Conservation (phyloP, 164 flowering plant genomes). For the Vitis rupestris region DNA sequence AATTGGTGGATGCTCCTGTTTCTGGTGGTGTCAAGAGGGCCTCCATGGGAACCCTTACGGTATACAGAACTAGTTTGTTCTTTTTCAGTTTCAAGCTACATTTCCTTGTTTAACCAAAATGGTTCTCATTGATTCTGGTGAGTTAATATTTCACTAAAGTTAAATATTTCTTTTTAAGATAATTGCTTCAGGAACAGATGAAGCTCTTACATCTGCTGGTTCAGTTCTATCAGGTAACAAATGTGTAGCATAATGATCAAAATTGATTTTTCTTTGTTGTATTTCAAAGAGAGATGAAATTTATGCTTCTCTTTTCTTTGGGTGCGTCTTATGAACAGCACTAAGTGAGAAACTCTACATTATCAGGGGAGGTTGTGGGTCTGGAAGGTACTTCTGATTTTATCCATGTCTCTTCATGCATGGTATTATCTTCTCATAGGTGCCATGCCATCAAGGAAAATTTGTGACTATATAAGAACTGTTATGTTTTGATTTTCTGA, state of each 20-base stretch:
- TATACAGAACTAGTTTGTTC: conserved; percentile 22
- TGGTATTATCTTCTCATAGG: neutral
- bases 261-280: conserved; percentile 4
- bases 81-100: neutral
- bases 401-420: neutral
- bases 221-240: conserved; percentile 82
- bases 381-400: conserved; percentile 75
- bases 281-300: neutral
- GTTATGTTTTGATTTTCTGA: neutral
- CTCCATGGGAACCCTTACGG: conserved; percentile 84
- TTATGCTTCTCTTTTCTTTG: conserved; percentile 9
- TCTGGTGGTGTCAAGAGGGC: conserved; percentile 98
- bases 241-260: neutral
- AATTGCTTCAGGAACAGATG: conserved; percentile 91
- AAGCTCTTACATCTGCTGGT: conserved; percentile 69
- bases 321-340: conserved; percentile 44
- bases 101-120: neutral
- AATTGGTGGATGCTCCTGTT: conserved; percentile 98
- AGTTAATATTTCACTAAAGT: neutral
- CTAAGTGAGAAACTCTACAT: conserved; percentile 93
- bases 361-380: conserved; percentile 90
- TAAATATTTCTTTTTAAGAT: conserved; percentile 41
- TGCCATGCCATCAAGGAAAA: neutral
- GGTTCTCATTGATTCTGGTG: neutral
- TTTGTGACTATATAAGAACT: neutral